phyloP scores from a whole-genome alignment of 805 yeast genomes.

The Wilhelminamyces savonicus region DNA sequence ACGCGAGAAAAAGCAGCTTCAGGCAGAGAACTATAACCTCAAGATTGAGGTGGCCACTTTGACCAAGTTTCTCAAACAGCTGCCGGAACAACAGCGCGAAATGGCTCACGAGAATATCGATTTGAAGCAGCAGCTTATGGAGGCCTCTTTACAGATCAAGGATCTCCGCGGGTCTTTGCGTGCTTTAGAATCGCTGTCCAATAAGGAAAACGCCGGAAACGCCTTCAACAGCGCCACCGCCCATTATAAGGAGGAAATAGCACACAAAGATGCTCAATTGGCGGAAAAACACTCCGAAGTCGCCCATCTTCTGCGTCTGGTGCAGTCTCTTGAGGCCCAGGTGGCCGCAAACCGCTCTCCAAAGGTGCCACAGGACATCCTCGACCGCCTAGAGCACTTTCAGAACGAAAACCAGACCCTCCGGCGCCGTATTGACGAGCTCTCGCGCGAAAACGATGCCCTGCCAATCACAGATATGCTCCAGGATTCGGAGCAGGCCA shows the following conservation, averaged over 20 bases:
- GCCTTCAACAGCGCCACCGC: background rate
- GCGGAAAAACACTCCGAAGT: too few species aligned
- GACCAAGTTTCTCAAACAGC: slow-evolving; percentile 31
- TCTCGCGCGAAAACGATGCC: slow-evolving; percentile 1
- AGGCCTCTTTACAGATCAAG: background rate
- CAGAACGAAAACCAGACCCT: slow-evolving; percentile 14
- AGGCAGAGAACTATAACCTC: slow-evolving; percentile 38
- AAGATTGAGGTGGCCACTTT: slow-evolving; percentile 38
- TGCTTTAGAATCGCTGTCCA: slow-evolving; percentile 1
- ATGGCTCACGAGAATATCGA: slow-evolving; percentile 33
- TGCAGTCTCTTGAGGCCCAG: too few species aligned
- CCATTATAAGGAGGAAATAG: too few species aligned
- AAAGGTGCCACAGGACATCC: slow-evolving; percentile 7
- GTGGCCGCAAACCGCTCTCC: background rate
- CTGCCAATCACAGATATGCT: background rate
- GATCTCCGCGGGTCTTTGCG: background rate
- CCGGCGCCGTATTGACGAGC: slow-evolving; percentile 5
- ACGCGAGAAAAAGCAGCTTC: slow-evolving; percentile 20
- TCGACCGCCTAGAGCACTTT: slow-evolving; percentile 12
- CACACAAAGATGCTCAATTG: too few species aligned
- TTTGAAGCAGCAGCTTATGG: slow-evolving; percentile 10
- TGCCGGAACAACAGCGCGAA: slow-evolving; percentile 36
- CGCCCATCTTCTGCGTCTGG: too few species aligned
- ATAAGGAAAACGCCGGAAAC: slow-evolving; percentile 3
- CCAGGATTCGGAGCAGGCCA: background rate